Evolutionary conservation across 805 yeast genomes (phyloP).

Genomic region (Suhomyces emberorum): DNA sequence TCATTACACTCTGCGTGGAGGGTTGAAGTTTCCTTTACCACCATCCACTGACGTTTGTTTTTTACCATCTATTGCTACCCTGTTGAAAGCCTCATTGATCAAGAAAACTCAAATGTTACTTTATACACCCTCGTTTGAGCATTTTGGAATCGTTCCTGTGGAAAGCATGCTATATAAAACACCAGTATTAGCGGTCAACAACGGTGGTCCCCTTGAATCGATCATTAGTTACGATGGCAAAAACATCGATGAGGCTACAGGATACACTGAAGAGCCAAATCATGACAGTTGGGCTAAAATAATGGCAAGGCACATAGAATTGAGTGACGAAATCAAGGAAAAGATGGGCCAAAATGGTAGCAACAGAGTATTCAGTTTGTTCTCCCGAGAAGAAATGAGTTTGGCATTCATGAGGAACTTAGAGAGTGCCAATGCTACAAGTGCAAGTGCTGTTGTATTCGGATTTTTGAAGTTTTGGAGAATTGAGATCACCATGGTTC

Average conservation of each 20-base stretch:
- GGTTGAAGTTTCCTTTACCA: slow-evolving; percentile 12
- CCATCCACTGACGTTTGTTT: slow-evolving; percentile 55
- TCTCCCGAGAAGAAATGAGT: slow-evolving; percentile 48
- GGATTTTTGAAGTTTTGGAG: slow-evolving; percentile 10
- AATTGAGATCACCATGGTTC: slow-evolving; percentile 7
- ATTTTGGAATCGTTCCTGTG: slow-evolving; percentile 96
- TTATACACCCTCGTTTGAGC: slow-evolving; percentile 91
- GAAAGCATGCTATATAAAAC: slow-evolving; percentile 87
- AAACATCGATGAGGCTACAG: slow-evolving; percentile 48
- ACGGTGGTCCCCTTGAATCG: slow-evolving; percentile 93
- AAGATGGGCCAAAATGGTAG: slow-evolving; percentile 35
- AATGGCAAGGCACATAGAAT: slow-evolving; percentile 33
- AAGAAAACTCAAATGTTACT: slow-evolving; percentile 56
- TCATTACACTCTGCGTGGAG: neutral
- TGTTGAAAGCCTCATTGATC: slow-evolving; percentile 61
- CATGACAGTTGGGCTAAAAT: slow-evolving; percentile 54
- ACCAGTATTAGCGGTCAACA: slow-evolving; percentile 81
- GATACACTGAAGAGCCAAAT: slow-evolving; percentile 54
- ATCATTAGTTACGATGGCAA: slow-evolving; percentile 35
- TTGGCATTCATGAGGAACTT: slow-evolving; percentile 21
- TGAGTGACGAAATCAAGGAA: slow-evolving; percentile 14
- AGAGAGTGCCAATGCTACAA: neutral
- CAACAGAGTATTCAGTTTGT: slow-evolving; percentile 33
- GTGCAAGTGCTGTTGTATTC: neutral
- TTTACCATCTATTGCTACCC: slow-evolving; percentile 73